Base-by-base conservation (phyloP, 306 rosid species). In the Pyrus betulifolia region DNA sequence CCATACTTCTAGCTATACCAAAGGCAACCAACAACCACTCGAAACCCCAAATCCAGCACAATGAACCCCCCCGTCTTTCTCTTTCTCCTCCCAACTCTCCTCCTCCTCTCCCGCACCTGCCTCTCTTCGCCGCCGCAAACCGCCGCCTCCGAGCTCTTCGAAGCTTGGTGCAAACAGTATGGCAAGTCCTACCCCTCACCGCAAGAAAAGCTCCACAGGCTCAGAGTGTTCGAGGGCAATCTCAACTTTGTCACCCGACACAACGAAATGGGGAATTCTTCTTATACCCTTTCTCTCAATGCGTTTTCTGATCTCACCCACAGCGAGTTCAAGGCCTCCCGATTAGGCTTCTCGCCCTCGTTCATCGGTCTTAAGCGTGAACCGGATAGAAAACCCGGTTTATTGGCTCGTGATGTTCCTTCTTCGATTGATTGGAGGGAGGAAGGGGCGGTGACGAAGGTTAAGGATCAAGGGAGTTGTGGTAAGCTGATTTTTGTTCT, bases 341-440 rank as follows among this genome's bases (percentile, higher is more conserved):
- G 92, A 38, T 85, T 92, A 45, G 95, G 97, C 19, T 74, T 90
- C 17, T 82, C 94, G 25, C 74, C 91, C 42, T 61, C 86, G 14
- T 67, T 85, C 61, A 82, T 78, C 54, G 67, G 71, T 62, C 76
- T 86, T 67, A 58, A 63, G 58, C 77, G 42, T 23, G 25, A 11
- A 13, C 64, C 69, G 69, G 46, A 72, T 76, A 82, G 60, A 11
- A 75, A 77, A 64, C 59, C 76, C 15, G 61, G 65, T 67, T 40
- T 40, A 40, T 28, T 70, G 18, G 63, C 40, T 22, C 44, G 19
- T 28, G 77, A 84, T 18, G 72, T 85, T 81, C 96, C 98, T 77
- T 82, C 87, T 73, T 82, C 91, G 76, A n/a, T 92, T 52, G 98
- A 92, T 85, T 94, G 98, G 96, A 86, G 97, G 86, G 71, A 90